Percentiles rank a stretch among this genome's conserved stretches.
These are phyloP conservation scores for Plenodomus biglobosus DNA, from an alignment of 2,329 filamentous ascomycete genomes.

Conservation along the genomic window DNA sequence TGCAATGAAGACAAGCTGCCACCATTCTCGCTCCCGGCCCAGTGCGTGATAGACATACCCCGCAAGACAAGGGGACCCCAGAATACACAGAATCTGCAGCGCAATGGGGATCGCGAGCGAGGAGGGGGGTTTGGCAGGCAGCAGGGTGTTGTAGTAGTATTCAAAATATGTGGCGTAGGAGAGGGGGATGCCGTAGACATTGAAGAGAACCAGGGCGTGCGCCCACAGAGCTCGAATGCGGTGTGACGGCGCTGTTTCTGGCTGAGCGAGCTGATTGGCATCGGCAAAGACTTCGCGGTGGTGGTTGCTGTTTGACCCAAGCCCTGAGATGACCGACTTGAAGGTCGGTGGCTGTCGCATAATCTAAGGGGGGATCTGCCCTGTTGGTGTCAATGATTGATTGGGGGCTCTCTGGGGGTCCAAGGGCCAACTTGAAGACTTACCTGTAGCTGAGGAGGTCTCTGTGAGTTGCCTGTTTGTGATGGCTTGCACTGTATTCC, in stretches of 20 bases:
- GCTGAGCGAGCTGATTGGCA: not conserved
- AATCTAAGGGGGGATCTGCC: not conserved
- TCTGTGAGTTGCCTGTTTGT: not conserved
- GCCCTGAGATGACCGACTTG: not conserved
- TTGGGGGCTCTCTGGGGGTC: no score
- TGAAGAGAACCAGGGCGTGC: slow-evolving; percentile 29
- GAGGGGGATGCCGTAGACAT: slow-evolving; percentile 26
- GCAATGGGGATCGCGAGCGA: slow-evolving; percentile 11
- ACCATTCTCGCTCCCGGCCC: slow-evolving; percentile 2
- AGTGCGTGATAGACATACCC: slow-evolving; percentile 7
- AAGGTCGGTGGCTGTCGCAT: not conserved
- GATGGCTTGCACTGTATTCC: not conserved
- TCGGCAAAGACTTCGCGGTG: not conserved
- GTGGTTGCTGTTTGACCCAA: not conserved
- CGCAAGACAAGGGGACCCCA: slow-evolving; percentile 3
- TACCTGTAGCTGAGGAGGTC: not conserved
- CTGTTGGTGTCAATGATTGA: not conserved
- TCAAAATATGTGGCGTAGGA: slow-evolving; percentile 26
- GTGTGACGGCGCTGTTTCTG: not conserved
- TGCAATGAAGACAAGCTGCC: slow-evolving; percentile 1
- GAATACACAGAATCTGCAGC: slow-evolving; percentile 19
- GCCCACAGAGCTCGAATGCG: slow-evolving; percentile 3
- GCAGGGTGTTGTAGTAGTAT: slow-evolving; percentile 21
- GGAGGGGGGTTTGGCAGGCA: slow-evolving; percentile 4
- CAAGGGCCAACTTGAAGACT: not conserved